Evolutionary conservation across 352 stramenopile genomes (phyloP).

Genomic region (Pseudoperonospora humuli): DNA sequence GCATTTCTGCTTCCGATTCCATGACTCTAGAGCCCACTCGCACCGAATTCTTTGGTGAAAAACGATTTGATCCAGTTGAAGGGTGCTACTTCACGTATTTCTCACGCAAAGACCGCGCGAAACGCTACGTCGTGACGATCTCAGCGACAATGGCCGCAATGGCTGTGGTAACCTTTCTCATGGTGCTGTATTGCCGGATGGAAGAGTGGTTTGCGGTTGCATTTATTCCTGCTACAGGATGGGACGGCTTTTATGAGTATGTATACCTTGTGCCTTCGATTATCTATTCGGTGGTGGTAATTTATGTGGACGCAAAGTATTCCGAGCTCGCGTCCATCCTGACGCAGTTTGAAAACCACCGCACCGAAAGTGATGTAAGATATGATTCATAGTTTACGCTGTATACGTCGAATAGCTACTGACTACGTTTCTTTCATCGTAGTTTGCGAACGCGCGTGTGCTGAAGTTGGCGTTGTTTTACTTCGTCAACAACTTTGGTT

Average conservation of each 20-base stretch:
- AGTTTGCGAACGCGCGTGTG: constrained; percentile 91
- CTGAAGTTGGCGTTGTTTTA: constrained; percentile 97
- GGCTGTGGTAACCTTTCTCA: constrained; percentile 56
- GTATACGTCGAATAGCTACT: constrained; percentile 1
- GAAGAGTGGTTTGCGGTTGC: constrained; percentile 59
- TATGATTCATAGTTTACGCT: constrained; percentile 1
- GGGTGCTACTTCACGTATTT: constrained; percentile 82
- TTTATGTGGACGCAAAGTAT: constrained; percentile 81
- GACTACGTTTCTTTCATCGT: neutral
- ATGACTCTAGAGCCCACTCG: constrained; percentile 47
- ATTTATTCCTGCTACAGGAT: constrained; percentile 54
- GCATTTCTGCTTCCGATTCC: constrained; percentile 37
- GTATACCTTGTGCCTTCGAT: constrained; percentile 61
- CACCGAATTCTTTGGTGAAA: constrained; percentile 61
- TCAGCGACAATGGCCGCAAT: constrained; percentile 62
- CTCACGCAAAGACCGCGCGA: constrained; percentile 60
- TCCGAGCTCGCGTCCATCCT: constrained; percentile 87
- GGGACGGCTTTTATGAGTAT: constrained; percentile 60
- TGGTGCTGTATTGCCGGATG: constrained; percentile 78
- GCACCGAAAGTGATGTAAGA: constrained; percentile 79
- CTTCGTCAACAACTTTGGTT: constrained; percentile 96
- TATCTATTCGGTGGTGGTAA: constrained; percentile 64
- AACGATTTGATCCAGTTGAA: constrained; percentile 69
- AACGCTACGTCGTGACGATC: constrained; percentile 72
- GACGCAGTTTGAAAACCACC: constrained; percentile 92